phyloP scores from a whole-genome alignment of 129 eudicot species.

The Lactuca sativa region DNA sequence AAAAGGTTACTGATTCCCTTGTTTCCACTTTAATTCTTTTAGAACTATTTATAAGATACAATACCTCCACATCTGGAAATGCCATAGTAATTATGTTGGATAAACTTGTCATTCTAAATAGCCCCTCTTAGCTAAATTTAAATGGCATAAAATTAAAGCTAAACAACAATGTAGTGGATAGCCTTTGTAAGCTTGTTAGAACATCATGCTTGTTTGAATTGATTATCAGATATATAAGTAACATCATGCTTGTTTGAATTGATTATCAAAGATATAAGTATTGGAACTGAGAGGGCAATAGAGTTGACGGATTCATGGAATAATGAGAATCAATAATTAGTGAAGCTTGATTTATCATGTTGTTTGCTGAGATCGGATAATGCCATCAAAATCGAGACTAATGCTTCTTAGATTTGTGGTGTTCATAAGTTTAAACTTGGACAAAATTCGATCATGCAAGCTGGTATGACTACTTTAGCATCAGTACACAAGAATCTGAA shows the following conservation, averaged over 20 bases:
- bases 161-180: constrained; percentile 62
- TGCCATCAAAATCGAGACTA: constrained; percentile 38
- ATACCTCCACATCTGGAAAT: constrained; percentile 66
- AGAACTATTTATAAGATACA: constrained; percentile 74
- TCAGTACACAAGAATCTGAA: constrained; percentile 51
- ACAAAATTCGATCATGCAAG: constrained; percentile 60
- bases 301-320: constrained; percentile 66
- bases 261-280: constrained; percentile 64
- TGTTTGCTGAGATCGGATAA: constrained; percentile 59
- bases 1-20: constrained; percentile 72
- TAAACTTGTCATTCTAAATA: constrained; percentile 68
- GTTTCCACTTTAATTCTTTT: constrained; percentile 59
- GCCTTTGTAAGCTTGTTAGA: constrained; percentile 75
- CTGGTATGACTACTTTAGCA: constrained; percentile 64
- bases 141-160: constrained; percentile 55
- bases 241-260: constrained; percentile 38
- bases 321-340: constrained; percentile 52
- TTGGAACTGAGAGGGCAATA: constrained; percentile 50
- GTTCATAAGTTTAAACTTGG: constrained; percentile 68
- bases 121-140: constrained; percentile 72
- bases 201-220: constrained; percentile 61
- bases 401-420: constrained; percentile 44
- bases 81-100: constrained; percentile 51
- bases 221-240: constrained; percentile 65
- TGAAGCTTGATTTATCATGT: constrained; percentile 77